These are phyloP conservation scores for Phytopythium cucurbitacearum DNA, from an alignment of 352 stramenopile genomes.

Conservation along the genomic window DNA sequence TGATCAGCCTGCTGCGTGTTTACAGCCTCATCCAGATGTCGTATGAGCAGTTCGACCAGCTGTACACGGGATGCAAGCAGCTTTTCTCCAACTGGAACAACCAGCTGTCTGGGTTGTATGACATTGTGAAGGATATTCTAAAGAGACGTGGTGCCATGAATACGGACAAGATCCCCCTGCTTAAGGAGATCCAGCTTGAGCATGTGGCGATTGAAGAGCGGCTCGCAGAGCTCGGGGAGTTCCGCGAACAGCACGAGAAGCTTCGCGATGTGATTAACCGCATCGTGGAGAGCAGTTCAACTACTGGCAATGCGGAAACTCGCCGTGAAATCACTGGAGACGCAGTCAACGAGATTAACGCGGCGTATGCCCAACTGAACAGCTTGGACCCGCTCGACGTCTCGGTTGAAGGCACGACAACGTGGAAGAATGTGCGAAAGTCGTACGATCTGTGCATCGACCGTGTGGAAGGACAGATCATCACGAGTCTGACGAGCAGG, in stretches of 20 bases:
- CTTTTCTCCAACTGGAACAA: constrained; percentile 86
- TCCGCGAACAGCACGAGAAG: constrained; percentile 90
- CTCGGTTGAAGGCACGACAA: constrained; percentile 67
- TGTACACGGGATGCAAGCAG: constrained; percentile 75
- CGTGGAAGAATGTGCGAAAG: constrained; percentile 87
- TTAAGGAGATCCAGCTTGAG: constrained; percentile 85
- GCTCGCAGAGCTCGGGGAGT: constrained; percentile 85
- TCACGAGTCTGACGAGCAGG: constrained; percentile 83
- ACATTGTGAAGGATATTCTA: constrained; percentile 82
- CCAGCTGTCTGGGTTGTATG: constrained; percentile 79
- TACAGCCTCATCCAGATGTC: constrained; percentile 84
- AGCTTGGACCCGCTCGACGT: constrained; percentile 83
- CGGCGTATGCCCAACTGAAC: constrained; percentile 82
- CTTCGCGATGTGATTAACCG: constrained; percentile 84
- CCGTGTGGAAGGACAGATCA: constrained; percentile 90
- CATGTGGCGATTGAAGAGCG: constrained; percentile 84
- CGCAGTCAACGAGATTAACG: constrained; percentile 84
- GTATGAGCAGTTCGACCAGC: constrained; percentile 79
- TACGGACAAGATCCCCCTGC: constrained; percentile 68
- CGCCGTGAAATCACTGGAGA: constrained; percentile 72
- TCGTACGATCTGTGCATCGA: constrained; percentile 91
- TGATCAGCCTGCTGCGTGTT: constrained; percentile 73
- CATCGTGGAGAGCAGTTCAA: constrained; percentile 60
- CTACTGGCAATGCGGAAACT: constrained; percentile 25
- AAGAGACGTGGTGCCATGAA: constrained; percentile 84